Evolutionary conservation across 345 rosid species (phyloP), one percentile per base, ranked within the genome.

Genomic region (Clausena lansium): DNA sequence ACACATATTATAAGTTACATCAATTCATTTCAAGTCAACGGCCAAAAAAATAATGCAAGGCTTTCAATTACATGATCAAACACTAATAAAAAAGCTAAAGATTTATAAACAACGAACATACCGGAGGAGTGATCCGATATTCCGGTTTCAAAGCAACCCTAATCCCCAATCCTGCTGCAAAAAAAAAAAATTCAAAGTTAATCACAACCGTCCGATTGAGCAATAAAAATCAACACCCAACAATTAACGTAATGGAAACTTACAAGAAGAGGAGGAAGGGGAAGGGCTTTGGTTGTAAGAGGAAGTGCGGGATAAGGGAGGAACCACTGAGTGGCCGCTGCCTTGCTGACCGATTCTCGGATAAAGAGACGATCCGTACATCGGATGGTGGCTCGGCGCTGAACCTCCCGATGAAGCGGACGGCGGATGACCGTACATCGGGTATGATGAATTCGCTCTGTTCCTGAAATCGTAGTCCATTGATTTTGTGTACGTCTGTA

Each of bases 111-210:
- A 52, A 60, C 1, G 15, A 81, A 52, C 86, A 81, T 85, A 93
- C 99, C 77, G 94, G 98, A 22, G 93, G 96, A 70, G 95, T 85
- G 58, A 95, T 91, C 47, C 98, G 87, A 82, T 86, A 93, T 75
- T 93, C 97, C 9, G 96, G 95, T 78, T 93, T 95, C 65, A 91
- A 30, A 66, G 83, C 80, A 83, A 95, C 90, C 73, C 86, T 88
- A 76, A 95, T 86, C 25, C 99, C 97, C 71, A 91, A 80, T 83
- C 93, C 97, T 30, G 96, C 98, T 91, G 88, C 83, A 80, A 76
- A 70, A 15, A n/a, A 77, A 5, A 25, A 75, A 67, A 3, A 35
- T 0, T 17, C 66, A 70, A 65, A 50, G 25, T 50, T 71, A 24
- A 35, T 39, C 57, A 32, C 13, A 39, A 52, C 67, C 9, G 61